phyloP scores from a whole-genome alignment of 2,329 filamentous ascomycete genomes.

The Pestalotiopsis sp. region DNA sequence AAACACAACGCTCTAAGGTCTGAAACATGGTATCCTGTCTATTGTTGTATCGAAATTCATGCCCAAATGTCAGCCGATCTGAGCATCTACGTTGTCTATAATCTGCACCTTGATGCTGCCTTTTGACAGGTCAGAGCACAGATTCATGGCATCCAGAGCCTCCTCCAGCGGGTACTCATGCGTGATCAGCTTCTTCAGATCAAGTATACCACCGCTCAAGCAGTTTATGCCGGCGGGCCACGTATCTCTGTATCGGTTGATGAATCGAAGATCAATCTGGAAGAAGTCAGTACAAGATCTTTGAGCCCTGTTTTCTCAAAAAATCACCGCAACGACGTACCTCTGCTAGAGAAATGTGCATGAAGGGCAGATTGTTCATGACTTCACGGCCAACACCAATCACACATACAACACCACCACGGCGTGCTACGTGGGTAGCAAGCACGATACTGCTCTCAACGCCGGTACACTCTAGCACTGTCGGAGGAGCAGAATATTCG shows the following conservation, averaged over 20 bases:
- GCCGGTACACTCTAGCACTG: conserved; percentile 68
- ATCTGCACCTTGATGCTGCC: conserved; percentile 65
- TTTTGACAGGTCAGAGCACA: conserved; percentile 52
- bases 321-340: conserved; percentile 32
- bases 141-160: conserved; percentile 59
- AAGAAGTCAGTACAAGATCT: background rate
- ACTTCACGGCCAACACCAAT: conserved; percentile 64
- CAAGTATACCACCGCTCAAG: conserved; percentile 60
- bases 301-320: background rate
- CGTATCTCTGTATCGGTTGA: conserved; percentile 71
- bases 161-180: conserved; percentile 66
- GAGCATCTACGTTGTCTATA: conserved; percentile 47
- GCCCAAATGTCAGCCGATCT: background rate
- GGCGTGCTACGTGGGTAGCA: conserved; percentile 57
- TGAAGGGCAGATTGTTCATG: conserved; percentile 70
- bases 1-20: background rate
- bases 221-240: conserved; percentile 69
- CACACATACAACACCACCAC: conserved; percentile 64
- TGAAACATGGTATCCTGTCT: background rate
- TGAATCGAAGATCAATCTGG: conserved; percentile 69
- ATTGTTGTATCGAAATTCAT: background rate
- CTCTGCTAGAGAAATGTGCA: conserved; percentile 66
- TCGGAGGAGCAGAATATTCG: conserved; percentile 60
- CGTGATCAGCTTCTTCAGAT: conserved; percentile 64
- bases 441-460: conserved; percentile 66